Percentiles rank a stretch among this genome's conserved stretches.
Evolutionary conservation across 208 protist species (phyloP).

Genomic region (Crithidia mellificae): DNA sequence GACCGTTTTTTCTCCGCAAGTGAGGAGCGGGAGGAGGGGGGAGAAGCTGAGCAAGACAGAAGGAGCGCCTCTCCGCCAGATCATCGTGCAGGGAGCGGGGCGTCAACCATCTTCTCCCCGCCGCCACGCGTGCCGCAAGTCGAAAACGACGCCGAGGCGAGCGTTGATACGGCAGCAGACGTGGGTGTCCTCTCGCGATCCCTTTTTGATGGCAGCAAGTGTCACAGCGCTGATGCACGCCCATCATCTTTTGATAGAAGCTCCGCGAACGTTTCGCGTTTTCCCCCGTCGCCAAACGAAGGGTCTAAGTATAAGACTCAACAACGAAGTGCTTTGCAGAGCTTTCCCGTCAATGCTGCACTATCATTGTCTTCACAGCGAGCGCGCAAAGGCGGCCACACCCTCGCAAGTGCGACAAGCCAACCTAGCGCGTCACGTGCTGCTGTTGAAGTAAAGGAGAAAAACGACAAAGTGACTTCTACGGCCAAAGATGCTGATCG

Average conservation of each 20-base stretch:
- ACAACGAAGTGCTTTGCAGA: background rate
- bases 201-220: background rate
- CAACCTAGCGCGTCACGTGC: background rate
- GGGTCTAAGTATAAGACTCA: background rate
- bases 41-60: background rate
- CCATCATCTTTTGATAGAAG: background rate
- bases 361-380: background rate
- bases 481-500: background rate
- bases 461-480: background rate
- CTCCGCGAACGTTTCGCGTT: no score
- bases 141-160: background rate
- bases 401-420: background rate
- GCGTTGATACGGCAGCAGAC: background rate
- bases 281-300: background rate
- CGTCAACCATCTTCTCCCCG: background rate
- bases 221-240: background rate
- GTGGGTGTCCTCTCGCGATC: background rate
- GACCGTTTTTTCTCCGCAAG: conserved; percentile 22
- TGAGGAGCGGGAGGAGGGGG: conserved; percentile 9
- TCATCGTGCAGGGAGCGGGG: background rate
- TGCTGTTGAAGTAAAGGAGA: background rate
- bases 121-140: background rate
- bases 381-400: background rate
- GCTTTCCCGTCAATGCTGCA: background rate
- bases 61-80: background rate